Percentiles rank a stretch among this genome's conserved stretches.
Evolutionary conservation across 2,329 filamentous ascomycete species (phyloP).

Genomic region (Sphaerostilbella broomeana): DNA sequence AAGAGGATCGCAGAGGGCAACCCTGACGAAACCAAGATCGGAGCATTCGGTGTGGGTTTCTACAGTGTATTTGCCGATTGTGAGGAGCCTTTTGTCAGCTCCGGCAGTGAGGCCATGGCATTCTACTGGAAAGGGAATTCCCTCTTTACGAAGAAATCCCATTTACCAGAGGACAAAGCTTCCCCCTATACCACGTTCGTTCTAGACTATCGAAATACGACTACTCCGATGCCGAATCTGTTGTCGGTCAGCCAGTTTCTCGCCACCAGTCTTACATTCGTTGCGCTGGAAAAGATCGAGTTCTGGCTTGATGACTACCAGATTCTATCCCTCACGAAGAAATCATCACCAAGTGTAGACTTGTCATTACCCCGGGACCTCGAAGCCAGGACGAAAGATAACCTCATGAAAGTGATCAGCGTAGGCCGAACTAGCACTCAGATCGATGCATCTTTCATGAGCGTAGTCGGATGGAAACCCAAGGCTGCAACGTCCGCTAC

Average conservation of each 20-base stretch:
- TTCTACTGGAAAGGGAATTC: slow-evolving; percentile 99
- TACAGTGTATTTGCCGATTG: slow-evolving; percentile 98
- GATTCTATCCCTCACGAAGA: slow-evolving; percentile 73
- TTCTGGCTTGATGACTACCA: slow-evolving; percentile 86
- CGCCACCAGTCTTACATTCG: slow-evolving; percentile 91
- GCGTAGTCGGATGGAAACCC: slow-evolving; percentile 77
- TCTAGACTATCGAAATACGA: slow-evolving; percentile 84
- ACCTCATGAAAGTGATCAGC: slow-evolving; percentile 77
- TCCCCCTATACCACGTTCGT: slow-evolving; percentile 82
- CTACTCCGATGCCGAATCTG: slow-evolving; percentile 78
- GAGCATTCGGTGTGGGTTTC: slow-evolving; percentile 96
- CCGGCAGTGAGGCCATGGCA: slow-evolving; percentile 86
- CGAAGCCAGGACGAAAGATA: slow-evolving; percentile 75
- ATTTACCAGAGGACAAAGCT: slow-evolving; percentile 59
- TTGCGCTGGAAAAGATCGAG: slow-evolving; percentile 79
- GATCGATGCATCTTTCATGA: slow-evolving; percentile 87
- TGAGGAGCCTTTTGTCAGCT: slow-evolving; percentile 94
- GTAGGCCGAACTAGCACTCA: slow-evolving; percentile 83
- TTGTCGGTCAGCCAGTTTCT: slow-evolving; percentile 86
- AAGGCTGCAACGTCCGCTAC: slow-evolving; percentile 32
- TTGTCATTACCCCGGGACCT: slow-evolving; percentile 72
- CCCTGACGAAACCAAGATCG: slow-evolving; percentile 97
- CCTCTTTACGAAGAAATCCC: slow-evolving; percentile 82
- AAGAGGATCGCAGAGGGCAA: slow-evolving; percentile 99
- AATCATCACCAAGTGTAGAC: slow-evolving; percentile 68